Evolutionary conservation across 768 basidiomycete genomes (phyloP), one percentile per base, ranked within the genome.

Genomic region (Suillus subaureus): DNA sequence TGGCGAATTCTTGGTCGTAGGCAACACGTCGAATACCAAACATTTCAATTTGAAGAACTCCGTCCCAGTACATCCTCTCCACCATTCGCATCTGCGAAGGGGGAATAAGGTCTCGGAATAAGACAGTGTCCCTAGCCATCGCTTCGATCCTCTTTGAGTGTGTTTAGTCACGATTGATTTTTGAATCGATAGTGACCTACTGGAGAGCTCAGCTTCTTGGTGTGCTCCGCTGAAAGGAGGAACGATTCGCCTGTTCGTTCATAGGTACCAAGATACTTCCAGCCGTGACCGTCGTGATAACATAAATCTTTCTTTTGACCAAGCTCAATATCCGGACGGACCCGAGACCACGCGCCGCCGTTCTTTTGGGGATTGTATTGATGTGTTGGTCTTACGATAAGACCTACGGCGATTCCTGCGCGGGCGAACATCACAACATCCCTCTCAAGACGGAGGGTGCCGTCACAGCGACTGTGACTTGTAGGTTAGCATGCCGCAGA

Each of bases 1-100:
- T 57, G 39, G 54, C 57, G 28, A 75, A 63, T 43, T 18, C 54
- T 39, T 63, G 61, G 28, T 77, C 63, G 52, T 69, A 66, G 42
- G 62, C 61, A 26, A 75, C 55, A 40, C 72, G 69, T 64, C 49
- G 72, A 64, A 75, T 72, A 12, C 52, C 70, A 58, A 75, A 69
- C 61, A 74, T 74, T 49, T 69, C 65, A 12, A 77, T 62, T 54
- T 74, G 68, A 64, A 77, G 72, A 58, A 77, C 64, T 9, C 74
- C 75, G 18, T 70, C 62, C 61, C 55, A 67, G 55, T 75, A 77
- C 74, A 75, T 77, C 16, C 70, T 71, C 15, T 61, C 61, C 43
- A 72, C 69, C 72, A 75, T 75, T 54, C 62, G 65, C 35, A 56
- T 58, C 26, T 74, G 75, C 18, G 66, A 69, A 13, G 75, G 68